Evolutionary conservation across 2,329 filamentous ascomycete species (phyloP).

Genomic region (Dactylellina cionopaga): DNA sequence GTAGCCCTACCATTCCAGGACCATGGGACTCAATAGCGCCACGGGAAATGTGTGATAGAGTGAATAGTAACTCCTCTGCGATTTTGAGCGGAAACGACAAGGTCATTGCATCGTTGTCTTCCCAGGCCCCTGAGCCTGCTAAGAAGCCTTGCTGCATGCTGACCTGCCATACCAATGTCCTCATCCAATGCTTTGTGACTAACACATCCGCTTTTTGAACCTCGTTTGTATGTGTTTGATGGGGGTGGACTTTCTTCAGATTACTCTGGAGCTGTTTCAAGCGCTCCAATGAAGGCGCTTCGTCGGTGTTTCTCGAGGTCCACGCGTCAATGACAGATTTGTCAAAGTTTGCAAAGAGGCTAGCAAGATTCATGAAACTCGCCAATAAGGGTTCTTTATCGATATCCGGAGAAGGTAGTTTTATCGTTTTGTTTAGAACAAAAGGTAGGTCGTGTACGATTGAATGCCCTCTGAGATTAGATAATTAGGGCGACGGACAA

Average conservation of each 20-base stretch:
- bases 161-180: conserved; percentile 48
- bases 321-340: conserved; percentile 50
- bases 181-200: conserved; percentile 52
- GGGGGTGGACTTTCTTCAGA: conserved; percentile 30
- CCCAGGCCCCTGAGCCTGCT: conserved; percentile 12
- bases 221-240: conserved; percentile 45
- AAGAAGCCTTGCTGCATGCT: conserved; percentile 48
- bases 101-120: conserved; percentile 45
- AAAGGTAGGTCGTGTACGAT: conserved; percentile 49
- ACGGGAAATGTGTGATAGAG: conserved; percentile 31
- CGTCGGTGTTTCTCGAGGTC: conserved; percentile 43
- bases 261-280: conserved; percentile 39
- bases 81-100: conserved; percentile 39
- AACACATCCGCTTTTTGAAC: conserved; percentile 45
- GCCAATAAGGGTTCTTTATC: conserved; percentile 45
- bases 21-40: conserved; percentile 48
- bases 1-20: conserved; percentile 36
- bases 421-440: conserved; percentile 47
- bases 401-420: conserved; percentile 39
- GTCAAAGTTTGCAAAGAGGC: conserved; percentile 46
- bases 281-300: conserved; percentile 32
- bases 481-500: too few species aligned
- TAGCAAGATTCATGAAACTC: conserved; percentile 48
- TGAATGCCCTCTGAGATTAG: conserved; percentile 28
- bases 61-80: conserved; percentile 32